A percentile compares a stretch with the other conserved stretches of the same genome.
Conservation (phyloP, 1,139 yeast genomes). For the Magnusiomyces ingens region DNA sequence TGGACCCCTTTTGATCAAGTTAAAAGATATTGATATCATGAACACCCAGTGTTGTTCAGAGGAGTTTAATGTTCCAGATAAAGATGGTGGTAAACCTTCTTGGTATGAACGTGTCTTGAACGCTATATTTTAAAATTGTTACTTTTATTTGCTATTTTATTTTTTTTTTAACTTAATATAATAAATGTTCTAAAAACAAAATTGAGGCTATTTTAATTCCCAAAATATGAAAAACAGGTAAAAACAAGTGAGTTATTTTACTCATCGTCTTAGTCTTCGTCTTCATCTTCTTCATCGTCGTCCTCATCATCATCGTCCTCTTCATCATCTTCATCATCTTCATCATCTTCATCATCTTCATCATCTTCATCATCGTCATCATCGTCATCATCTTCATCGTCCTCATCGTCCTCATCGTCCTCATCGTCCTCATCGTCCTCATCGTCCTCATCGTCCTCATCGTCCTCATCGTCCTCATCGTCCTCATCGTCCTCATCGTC, state of each 20-base stretch:
- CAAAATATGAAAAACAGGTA: neutral
- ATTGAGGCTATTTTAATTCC: neutral
- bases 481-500: neutral
- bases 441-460: conserved; percentile 33
- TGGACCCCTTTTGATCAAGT: neutral
- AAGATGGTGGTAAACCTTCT: too few species aligned
- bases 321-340: conserved; percentile 24
- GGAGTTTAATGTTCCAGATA: too few species aligned
- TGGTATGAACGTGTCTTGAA: too few species aligned
- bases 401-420: conserved; percentile 32
- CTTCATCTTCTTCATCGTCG: conserved; percentile 30
- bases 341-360: conserved; percentile 24
- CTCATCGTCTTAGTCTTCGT: neutral
- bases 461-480: neutral
- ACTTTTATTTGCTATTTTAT: too few species aligned
- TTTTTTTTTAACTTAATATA: too few species aligned
- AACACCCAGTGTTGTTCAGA: too few species aligned
- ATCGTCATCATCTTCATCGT: conserved; percentile 1
- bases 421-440: conserved; percentile 22
- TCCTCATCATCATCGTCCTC: conserved; percentile 26
- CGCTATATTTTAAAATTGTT: too few species aligned
- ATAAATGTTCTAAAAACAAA: too few species aligned
- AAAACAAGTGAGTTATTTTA: neutral
- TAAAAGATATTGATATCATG: too few species aligned
- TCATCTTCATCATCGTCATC: conserved; percentile 22